Evolutionary conservation across 2,329 filamentous ascomycete species (phyloP), one percentile per base, ranked within the genome.

Genomic region (Phoma sp.): DNA sequence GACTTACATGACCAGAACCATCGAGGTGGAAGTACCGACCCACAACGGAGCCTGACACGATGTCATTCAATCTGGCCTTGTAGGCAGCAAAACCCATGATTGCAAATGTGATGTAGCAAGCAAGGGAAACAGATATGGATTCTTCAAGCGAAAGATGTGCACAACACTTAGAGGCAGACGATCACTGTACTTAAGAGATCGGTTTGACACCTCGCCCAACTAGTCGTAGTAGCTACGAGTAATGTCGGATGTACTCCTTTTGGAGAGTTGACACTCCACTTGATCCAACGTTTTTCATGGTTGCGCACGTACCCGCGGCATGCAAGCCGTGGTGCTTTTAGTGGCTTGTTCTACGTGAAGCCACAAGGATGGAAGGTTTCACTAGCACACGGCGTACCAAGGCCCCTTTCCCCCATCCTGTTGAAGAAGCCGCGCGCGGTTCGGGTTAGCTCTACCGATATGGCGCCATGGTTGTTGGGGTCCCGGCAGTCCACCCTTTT

Each of bases 1-100:
- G 53, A 83, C 87, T 80, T 83, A 91, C 89, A 84, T 93, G 90
- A 65, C 91, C 90, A 34, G 85, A 92, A 62, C 90, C 90, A 61
- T 96, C 91, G 39, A 96, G 84, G 60, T 86, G 85, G 77, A 96
- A 96, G 61, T 75, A 76, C 30, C 62, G 64, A 33, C 74, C 74
- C 36, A 75, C 66, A 30, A 65, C 21, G 26, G 72, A 74, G 54
- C 59, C 56, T 10, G 73, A 69, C 39, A 76, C 62, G 20, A 57
- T 58, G 29, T 71, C 60, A 48, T 76, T 76, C 53, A 65, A 53
- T 26, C 56, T 56, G 37, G 65, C 65, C 29, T 54, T 54, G 23
- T 49, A 43, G 23, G 51, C 51, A 21, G 51, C 51, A 26, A 54
- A 39, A 30, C 51, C 51, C 51, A 54, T 54, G 42, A 20, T 47